These are phyloP conservation scores for Fusarium anguioides DNA, from an alignment of 2,329 filamentous ascomycete genomes.

Conservation along the genomic window DNA sequence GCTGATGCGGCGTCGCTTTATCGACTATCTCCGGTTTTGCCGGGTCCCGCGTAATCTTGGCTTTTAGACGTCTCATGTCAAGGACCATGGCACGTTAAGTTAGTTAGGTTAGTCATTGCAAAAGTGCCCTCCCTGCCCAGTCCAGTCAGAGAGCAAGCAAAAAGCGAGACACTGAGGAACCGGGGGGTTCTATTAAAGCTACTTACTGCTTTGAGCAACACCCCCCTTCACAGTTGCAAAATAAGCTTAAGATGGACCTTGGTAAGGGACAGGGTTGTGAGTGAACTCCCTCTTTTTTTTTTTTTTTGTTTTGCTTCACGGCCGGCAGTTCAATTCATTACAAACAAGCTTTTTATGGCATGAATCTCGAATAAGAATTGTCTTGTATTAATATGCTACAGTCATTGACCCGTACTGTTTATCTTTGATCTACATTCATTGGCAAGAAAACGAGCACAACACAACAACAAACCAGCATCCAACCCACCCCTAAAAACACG, in stretches of 20 bases:
- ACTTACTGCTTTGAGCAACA: conserved; percentile 21
- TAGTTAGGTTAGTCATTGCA: conserved; percentile 16
- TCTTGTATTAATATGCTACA: neutral
- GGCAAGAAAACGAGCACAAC: neutral
- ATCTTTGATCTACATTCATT: neutral
- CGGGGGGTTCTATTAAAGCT: neutral
- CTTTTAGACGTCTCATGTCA: conserved; percentile 25
- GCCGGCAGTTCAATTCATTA: neutral
- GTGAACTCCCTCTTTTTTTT: conserved; percentile 14
- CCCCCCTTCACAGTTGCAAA: conserved; percentile 33
- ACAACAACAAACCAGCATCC: neutral
- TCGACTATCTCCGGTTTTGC: conserved; percentile 41
- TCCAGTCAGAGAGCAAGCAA: neutral
- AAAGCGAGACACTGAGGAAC: conserved; percentile 4
- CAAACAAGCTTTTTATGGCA: neutral
- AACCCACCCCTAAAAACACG: conserved; percentile 7
- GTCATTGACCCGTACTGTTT: neutral
- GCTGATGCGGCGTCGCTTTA: conserved; percentile 8
- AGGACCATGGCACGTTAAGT: conserved; percentile 6
- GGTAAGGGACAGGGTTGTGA: conserved; percentile 34
- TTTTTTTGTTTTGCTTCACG: too few species aligned
- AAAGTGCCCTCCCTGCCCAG: conserved; percentile 13
- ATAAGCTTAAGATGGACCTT: conserved; percentile 45
- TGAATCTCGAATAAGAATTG: neutral
- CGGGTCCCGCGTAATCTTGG: conserved; percentile 40